Conservation (phyloP, 768 basidiomycete species). For the Mycena epipterygia region DNA sequence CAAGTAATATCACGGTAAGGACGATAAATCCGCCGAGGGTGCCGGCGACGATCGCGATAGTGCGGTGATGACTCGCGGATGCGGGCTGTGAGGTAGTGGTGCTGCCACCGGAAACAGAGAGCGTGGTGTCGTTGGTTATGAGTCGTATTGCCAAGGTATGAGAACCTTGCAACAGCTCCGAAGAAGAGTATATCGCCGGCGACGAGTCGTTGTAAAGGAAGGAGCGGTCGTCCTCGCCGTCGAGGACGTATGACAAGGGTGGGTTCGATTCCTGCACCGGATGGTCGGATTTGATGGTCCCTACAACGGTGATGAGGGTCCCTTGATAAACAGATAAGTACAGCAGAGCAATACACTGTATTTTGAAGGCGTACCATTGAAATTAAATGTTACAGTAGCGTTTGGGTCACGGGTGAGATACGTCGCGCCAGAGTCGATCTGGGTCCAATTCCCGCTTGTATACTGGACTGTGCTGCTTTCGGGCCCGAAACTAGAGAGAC, state of each 20-base stretch:
- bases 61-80: constrained; percentile 14
- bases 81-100: constrained; percentile 9
- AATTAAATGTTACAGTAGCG: constrained; percentile 38
- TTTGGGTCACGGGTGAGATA: constrained; percentile 33
- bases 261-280: background rate
- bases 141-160: constrained; percentile 38
- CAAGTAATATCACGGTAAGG: constrained; percentile 21
- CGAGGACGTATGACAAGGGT: constrained; percentile 33
- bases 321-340: constrained; percentile 10
- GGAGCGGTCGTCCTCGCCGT: constrained; percentile 31
- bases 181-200: constrained; percentile 35
- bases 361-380: constrained; percentile 34
- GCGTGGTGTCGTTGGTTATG: constrained; percentile 24
- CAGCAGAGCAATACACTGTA: background rate
- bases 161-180: constrained; percentile 21
- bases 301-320: constrained; percentile 31
- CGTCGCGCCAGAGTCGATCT: constrained; percentile 22
- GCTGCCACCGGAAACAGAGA: constrained; percentile 35
- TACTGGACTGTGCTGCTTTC: constrained; percentile 22
- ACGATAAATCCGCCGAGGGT: constrained; percentile 27
- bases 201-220: constrained; percentile 30
- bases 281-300: constrained; percentile 10
- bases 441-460: constrained; percentile 23
- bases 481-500: constrained; percentile 21
- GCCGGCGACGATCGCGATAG: constrained; percentile 28